phyloP scores from a whole-genome alignment of 1,284 basidiomycete species.

The Heterobasidion annosum region DNA sequence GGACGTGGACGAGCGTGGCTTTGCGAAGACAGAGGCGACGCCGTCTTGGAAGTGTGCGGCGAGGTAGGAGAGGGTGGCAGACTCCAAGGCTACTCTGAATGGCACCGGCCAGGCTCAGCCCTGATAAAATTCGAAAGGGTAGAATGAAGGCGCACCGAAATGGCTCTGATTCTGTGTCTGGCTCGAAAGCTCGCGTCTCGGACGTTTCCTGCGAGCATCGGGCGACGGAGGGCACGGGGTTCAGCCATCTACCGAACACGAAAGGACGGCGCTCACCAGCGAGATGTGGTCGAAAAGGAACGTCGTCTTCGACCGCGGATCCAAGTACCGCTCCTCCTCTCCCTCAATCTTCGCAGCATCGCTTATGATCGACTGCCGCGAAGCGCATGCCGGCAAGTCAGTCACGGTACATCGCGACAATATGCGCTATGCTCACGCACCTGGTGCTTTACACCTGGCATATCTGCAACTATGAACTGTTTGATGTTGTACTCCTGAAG shows the following conservation, averaged over 20 bases:
- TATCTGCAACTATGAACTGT: slow-evolving; percentile 80
- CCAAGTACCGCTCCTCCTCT: slow-evolving; percentile 65
- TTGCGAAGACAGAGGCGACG: slow-evolving; percentile 62
- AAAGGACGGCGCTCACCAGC: slow-evolving; percentile 42
- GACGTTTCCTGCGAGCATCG: slow-evolving; percentile 54
- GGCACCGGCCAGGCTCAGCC: neutral
- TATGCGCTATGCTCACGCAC: slow-evolving; percentile 23
- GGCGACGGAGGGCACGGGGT: neutral
- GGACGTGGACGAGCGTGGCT: slow-evolving; percentile 28
- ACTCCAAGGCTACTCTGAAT: slow-evolving; percentile 59
- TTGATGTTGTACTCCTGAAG: slow-evolving; percentile 77
- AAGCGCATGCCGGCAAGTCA: neutral
- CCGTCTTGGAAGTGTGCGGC: slow-evolving; percentile 74
- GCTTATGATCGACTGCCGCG: slow-evolving; percentile 64
- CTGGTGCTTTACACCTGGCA: slow-evolving; percentile 65
- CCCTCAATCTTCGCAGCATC: slow-evolving; percentile 47
- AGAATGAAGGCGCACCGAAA: slow-evolving; percentile 51
- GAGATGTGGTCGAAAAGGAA: slow-evolving; percentile 80
- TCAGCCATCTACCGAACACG: neutral
- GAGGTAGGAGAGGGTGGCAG: slow-evolving; percentile 61
- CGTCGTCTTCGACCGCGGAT: slow-evolving; percentile 68
- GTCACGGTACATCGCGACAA: neutral
- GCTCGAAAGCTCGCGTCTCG: slow-evolving; percentile 55
- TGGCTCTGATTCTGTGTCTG: slow-evolving; percentile 58
- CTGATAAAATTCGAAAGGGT: neutral